Evolutionary conservation across 2,329 filamentous ascomycete species (phyloP), one percentile per base, ranked within the genome.

Genomic region (Colletotrichum eleusines): DNA sequence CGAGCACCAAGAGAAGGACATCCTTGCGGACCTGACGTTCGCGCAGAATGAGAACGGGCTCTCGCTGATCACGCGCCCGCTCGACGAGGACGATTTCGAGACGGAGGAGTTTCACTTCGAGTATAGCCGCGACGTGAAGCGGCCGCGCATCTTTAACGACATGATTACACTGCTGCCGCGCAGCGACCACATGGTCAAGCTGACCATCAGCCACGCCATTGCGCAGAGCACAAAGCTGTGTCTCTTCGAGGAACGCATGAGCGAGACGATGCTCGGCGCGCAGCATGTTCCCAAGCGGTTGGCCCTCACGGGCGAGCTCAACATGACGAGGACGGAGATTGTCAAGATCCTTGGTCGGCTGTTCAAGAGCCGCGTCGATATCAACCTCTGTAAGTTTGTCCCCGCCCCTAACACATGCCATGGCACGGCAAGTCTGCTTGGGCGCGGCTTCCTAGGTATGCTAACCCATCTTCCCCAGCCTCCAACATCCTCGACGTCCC

Each of bases 91-190:
- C 74, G 95, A 98, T 78, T 97, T 97, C 75, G 96, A 99, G 83
- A 99, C 93, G 0, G 96, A 99, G 79, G 95, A 98, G 78, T 98
- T 99, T 77, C 95, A 99, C 78, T 99, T 99, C 78, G 95, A 98
- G 80, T 99, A 99, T 84, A 97, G 94, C 76, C 88, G 90, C 0
- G 88, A 94, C 69, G 94, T 96, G 42, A 92, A 94, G 73, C 89
- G 95, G 60, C 96, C 96, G 5, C 89, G 96, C 67, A 93, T 99
- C 38, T 99, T 97, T 84, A 98, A 99, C 82, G 96, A 99, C 81
- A 99, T 99, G 96, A 98, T 99, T 76, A 99, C 96, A 0, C 84
- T 99, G 54, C 88, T 97, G 73, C 97, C 94, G 71, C 91, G 94
- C 48, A 89, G 87, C 35, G 96, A 99, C 82, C 96, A 99, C 82